Evolutionary conservation across 139 green algal genomes (phyloP), one percentile per base, ranked within the genome.

Genomic region (Picochlorum costavermella): DNA sequence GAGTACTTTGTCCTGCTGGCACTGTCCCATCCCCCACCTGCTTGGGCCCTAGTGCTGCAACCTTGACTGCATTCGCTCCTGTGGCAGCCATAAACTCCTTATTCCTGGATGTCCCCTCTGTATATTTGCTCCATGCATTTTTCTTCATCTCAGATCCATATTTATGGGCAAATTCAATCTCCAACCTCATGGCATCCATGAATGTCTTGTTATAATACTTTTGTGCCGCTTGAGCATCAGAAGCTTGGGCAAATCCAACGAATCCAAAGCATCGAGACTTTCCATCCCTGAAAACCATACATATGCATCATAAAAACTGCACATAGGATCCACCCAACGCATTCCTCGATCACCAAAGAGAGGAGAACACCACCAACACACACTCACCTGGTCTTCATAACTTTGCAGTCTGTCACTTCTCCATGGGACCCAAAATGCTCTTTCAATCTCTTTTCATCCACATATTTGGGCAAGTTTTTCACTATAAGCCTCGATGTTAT

Each of bases 351-450:
- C 25, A 13, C 29, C 23, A 26, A 43, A 16, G 26, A 11, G 36
- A 67, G 28, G 11, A n/a, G 56, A 23, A 23, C 20, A 23, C 20
- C 20, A 23, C 20, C 20, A 23, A 23, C 20, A 44, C 16, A 11
- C 4, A 2, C 36, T 31, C 45, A 95, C 92, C 74, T 86, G 11
- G 91, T 92, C 23, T 77, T 76, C 50, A 98, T 73, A n/a, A 99
- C 63, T 65, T 95, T 96, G 45, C 87, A 84, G 67, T 99, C 94
- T 3, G 94, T 99, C 9, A 99, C 85, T 49, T 92, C 83, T 13
- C 94, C 92, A 53, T 88, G 90, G 3, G 70, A 43, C 28, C 57
- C 80, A 74, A 96, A 96, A 68, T 94, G 84, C 58, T 97, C 81
- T 8, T 84, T 79, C 10, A 99, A 67, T 2, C 82, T 68, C 8